phyloP scores from a whole-genome alignment of 192 early-diverging fungal genomes.

The Haplosporangium gracile region DNA sequence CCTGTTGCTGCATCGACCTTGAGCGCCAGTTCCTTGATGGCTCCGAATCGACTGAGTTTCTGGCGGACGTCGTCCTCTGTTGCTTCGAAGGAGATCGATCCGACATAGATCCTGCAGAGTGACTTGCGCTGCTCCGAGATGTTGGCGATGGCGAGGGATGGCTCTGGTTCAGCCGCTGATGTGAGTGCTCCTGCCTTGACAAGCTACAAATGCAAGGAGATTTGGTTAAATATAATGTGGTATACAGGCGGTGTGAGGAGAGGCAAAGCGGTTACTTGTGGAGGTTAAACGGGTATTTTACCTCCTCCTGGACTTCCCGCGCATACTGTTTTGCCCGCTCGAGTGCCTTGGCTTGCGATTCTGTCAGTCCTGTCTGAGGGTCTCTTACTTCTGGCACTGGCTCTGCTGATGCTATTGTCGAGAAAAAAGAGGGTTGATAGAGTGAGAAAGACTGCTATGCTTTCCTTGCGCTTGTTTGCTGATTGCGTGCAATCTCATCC shows the following conservation, averaged over 20 bases:
- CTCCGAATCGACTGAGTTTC: constrained; percentile 85
- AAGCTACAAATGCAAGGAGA: constrained; percentile 8
- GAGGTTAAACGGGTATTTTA: background rate
- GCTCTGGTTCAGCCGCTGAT: constrained; percentile 43
- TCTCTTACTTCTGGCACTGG: constrained; percentile 13
- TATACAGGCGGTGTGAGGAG: no score
- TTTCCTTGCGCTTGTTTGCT: no score
- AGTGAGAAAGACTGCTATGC: background rate
- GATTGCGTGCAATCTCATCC: no score
- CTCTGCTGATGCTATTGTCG: background rate
- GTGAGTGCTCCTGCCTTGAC: constrained; percentile 28
- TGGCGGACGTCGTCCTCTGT: constrained; percentile 83
- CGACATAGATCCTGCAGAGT: constrained; percentile 78
- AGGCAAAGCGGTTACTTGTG: background rate
- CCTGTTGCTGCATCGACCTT: constrained; percentile 79
- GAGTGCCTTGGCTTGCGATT: constrained; percentile 21
- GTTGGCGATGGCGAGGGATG: constrained; percentile 41
- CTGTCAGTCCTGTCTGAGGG: constrained; percentile 31
- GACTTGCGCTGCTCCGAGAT: constrained; percentile 44
- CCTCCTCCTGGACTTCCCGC: constrained; percentile 43
- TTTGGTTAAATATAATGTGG: background rate
- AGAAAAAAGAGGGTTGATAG: background rate
- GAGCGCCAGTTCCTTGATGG: constrained; percentile 83
- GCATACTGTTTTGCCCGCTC: constrained; percentile 45
- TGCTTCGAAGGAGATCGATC: constrained; percentile 89